phyloP scores from a whole-genome alignment of 805 yeast species.

The Schizosaccharomyces osmophilus region DNA sequence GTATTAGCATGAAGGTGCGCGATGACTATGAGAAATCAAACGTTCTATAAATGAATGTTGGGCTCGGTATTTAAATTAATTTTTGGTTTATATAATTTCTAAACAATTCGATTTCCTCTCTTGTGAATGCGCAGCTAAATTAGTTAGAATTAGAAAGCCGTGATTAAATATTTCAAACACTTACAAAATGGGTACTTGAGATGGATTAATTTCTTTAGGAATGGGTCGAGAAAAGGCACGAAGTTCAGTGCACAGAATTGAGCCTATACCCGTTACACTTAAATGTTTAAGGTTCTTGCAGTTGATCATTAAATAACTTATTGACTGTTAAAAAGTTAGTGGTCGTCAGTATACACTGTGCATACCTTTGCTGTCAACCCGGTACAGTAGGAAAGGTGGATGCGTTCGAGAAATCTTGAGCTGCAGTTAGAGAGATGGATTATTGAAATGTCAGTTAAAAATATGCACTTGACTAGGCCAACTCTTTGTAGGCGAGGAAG shows the following conservation, averaged over 20 bases:
- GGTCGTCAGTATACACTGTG: background rate
- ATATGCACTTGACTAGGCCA: constrained; percentile 75
- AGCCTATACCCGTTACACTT: constrained; percentile 71
- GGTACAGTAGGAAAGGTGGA: constrained; percentile 78
- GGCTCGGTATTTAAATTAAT: background rate
- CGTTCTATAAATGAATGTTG: background rate
- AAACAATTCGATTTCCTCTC: background rate
- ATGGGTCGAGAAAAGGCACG: constrained; percentile 75
- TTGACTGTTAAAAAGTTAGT: constrained; percentile 17
- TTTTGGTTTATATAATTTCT: background rate
- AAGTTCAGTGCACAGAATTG: constrained; percentile 70
- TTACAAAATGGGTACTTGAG: constrained; percentile 67
- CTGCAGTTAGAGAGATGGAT: constrained; percentile 30
- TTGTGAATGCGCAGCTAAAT: background rate
- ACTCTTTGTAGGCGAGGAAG: constrained; percentile 67
- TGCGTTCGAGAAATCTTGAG: constrained; percentile 70
- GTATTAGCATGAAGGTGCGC: too few relatives aligned
- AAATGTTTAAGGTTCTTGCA: constrained; percentile 78
- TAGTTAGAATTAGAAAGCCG: background rate
- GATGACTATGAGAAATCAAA: too few relatives aligned
- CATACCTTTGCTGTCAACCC: constrained; percentile 35
- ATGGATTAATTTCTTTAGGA: constrained; percentile 72
- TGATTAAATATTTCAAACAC: constrained; percentile 17
- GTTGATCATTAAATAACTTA: constrained; percentile 42
- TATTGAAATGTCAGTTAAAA: constrained; percentile 66